Base-by-base conservation (phyloP, 1,284 basidiomycete genomes). In the Ceratobasidium papillatum region DNA sequence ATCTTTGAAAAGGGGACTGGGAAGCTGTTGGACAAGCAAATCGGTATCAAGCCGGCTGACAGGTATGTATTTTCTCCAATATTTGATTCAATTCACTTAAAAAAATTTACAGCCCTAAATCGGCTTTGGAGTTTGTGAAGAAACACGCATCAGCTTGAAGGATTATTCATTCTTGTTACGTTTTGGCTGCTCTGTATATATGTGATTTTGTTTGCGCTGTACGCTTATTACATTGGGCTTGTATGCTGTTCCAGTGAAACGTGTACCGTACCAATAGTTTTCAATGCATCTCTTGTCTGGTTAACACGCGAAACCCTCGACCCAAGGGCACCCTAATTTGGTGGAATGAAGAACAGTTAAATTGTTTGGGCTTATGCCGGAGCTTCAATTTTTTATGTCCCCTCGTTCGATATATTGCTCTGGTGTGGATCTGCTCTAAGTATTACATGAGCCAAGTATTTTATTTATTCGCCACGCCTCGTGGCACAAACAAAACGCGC, bases 1-100 rank as follows among this genome's bases (percentile, higher is more conserved):
- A 88, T 97, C 77, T 96, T 97, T 78, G 93, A 89, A 78, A 92
- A 94, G 81, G 94, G 93, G 9, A 79, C 80, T 0, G 95, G 94
- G 0, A 93, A 93, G 81, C 85, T 97, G 49, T 82, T 96, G 17
- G 91, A 96, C 38, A 92, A 90, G 83, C 90, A 89, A 79, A 84
- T 94, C 7, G 92, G 93, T 0, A 94, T 96, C 69, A 93, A 94
- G 80, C 92, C 95, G 0, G 89, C 81, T 0, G 92, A 95, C 65
- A 94, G 92, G 92, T 91, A 63, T 66, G 86, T 75, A 27, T 43
- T 64, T n/a, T 32, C 34, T 38, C 49, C 27, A 30, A 56, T 45
- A 19, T 61, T 66, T 71, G 30, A 11, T 41, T 22, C 43, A 41
- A 34, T 25, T 36, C 7, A 30, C 38, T n/a, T 75, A 22, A 65